Base-by-base conservation (phyloP, 495 filamentous ascomycete species). In the Aspergillus panamensis region DNA sequence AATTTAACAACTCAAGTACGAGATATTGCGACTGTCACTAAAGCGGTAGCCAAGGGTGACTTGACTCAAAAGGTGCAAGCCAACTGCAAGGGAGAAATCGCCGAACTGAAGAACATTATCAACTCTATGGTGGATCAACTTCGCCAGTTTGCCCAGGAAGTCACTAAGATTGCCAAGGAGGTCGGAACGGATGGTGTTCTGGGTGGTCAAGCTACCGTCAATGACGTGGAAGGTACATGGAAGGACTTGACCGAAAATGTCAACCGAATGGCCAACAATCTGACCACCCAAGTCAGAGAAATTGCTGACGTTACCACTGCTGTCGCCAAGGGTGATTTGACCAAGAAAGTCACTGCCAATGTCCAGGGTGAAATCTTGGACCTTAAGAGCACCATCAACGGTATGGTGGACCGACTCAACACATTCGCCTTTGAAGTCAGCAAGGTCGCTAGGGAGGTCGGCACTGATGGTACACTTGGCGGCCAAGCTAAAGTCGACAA, bases 91-190 rank as follows among this genome's bases (percentile, higher is more conserved):
- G 94, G 94, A 48, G 94, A 98, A 76, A 96, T 98, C 44, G 82
- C 93, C 47, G 87, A 96, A 67, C 84, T 98, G 43, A 98, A 98
- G 73, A 88, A 89, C 51, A 98, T 95, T 42, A 97, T 98, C 76
- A 98, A 98, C 71, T 91, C 89, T 72, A 98, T 98, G 94, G 94
- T 98, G 60, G 94, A 97, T 69, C 94, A 96, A 70, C 80, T 98
- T 17, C 90, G 92, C 61, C 92, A 96, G 67, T 98, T 98, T 66
- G 94, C 94, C 2, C 89, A 93, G 47, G 92, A 98, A 78, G 94
- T 98, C 48, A 97, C 94, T 16, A 96, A 96, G 77, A 96, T 98
- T 63, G 94, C 94, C 39, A 86, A 92, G 65, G 94, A 97, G 67
- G 94, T 98, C 77, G 94, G 94, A 60, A 97, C 94, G 1, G 94